A percentile compares a stretch with the other conserved stretches of the same genome.
These are phyloP conservation scores for Exophiala phaeomuriformis DNA, from an alignment of 2,329 filamentous ascomycete genomes.

Conservation along the genomic window DNA sequence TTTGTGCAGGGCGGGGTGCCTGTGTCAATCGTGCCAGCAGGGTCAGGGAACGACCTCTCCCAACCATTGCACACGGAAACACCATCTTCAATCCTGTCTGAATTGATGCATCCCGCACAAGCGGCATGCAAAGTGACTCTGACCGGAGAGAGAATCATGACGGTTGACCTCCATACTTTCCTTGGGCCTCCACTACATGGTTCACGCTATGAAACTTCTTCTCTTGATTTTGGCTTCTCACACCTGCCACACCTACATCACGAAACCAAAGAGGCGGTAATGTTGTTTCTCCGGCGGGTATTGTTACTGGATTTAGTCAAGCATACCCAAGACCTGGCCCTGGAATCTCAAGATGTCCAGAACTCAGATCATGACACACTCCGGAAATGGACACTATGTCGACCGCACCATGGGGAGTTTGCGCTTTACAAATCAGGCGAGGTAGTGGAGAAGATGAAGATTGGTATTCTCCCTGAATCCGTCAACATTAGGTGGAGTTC, in stretches of 20 bases:
- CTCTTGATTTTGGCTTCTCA: slow-evolving; percentile 18
- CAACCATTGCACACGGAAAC: slow-evolving; percentile 8
- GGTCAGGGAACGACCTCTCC: slow-evolving; percentile 3
- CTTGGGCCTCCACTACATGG: slow-evolving; percentile 23
- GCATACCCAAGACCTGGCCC: slow-evolving; percentile 3
- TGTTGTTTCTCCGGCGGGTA: slow-evolving; percentile 8
- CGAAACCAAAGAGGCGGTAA: slow-evolving; percentile 11
- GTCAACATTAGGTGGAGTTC: slow-evolving; percentile 8
- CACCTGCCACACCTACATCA: slow-evolving; percentile 7
- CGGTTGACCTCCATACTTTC: slow-evolving; percentile 19
- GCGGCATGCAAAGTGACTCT: slow-evolving; percentile 16
- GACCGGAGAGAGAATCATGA: slow-evolving; percentile 10
- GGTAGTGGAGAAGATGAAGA: slow-evolving; percentile 11
- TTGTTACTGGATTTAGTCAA: slow-evolving; percentile 15
- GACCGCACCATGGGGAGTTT: slow-evolving; percentile 18
- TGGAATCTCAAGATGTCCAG: background rate
- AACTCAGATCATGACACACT: background rate
- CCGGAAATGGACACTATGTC: slow-evolving; percentile 9
- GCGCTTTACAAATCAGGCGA: slow-evolving; percentile 10
- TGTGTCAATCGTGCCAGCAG: slow-evolving; percentile 2
- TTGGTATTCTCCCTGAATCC: slow-evolving; percentile 9
- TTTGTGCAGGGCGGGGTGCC: slow-evolving; percentile 19
- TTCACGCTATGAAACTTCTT: slow-evolving; percentile 18
- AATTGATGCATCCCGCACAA: slow-evolving; percentile 14
- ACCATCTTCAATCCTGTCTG: slow-evolving; percentile 6